Evolutionary conservation across 1,284 basidiomycete genomes (phyloP), one percentile per base, ranked within the genome.

Genomic region (Cryptococcus sp.): DNA sequence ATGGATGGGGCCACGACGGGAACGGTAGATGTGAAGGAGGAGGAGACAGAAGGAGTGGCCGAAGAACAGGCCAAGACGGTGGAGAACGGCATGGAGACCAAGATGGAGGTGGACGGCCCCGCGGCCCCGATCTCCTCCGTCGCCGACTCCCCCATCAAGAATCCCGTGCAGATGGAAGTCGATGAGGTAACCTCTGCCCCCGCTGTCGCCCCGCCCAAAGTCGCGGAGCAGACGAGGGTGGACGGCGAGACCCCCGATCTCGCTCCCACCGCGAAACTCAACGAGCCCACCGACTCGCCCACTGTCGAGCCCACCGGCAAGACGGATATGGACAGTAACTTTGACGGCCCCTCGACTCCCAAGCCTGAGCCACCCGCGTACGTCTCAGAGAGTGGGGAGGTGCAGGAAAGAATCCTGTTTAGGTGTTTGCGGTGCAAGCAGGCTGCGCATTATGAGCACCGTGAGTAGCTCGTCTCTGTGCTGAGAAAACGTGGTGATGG

Each of bases 381-480:
- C 9, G 28, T 33, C 28, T 8, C 39, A 12, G 36, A 56, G 24
- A 35, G 35, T 11, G 39, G 47, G 16, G 53, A 53, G 12, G n/a
- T n/a, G n/a, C 52, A 59, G 42, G 50, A 54, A 6, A 44, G 55
- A 8, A 59, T 61, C 2, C 80, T 90, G 24, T 94, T 90, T 74
- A 83, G 91, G 36, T 94, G 91, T 72, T 72, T 84, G 49, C 83
- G 85, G 16, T 94, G 91, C 80, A 88, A 86, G 65, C 85, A 89
- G 46, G 79, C 86, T 4, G 83, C 85, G 11, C 91, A 94, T 73
- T 94, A 93, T 72, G 78, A 79, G 33, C 89, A 92, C 72, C 76
- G 73, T 73, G 47, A 62, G 72, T 65, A 1, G 4, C 0, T 8
- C 18, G 2, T 4, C 28, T 9, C 28, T 33, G 5, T 33, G n/a